Base-by-base conservation (phyloP, 495 filamentous ascomycete species). In the Terfezia claveryi region DNA sequence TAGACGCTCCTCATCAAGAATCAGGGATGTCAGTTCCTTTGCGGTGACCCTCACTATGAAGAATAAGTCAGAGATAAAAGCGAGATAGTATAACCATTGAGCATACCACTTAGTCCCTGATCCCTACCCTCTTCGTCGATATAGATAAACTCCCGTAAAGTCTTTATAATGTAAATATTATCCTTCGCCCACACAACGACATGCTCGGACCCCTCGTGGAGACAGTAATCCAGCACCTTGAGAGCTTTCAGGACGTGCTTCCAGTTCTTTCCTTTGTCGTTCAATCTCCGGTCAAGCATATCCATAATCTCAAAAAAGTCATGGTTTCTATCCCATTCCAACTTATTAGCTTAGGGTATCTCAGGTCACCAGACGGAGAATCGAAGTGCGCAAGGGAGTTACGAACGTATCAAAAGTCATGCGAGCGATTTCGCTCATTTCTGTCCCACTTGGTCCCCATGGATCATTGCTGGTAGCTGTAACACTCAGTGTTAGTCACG, bases 221-320 rank as follows among this genome's bases (percentile, higher is more conserved):
- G 74, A 71, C 87, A 94, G 69, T 99, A 99, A 69, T 99, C 92
- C 56, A 95, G 75, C 57, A 99, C 92, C 67, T 96, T 99, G 55
- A 99, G 71, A 32, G 88, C 91, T 71, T 99, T 99, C 54, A 99
- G 73, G 4, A 99, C 92, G 68, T 99, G 92, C 61, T 92, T 80
- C 92, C 92, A 99, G 68, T 99, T 99, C 75, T 94, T 99, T 62
- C 92, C 92, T 68, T 99, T 99, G 67, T 99, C 92, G 62, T 99
- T 99, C 62, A 99, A 73, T 57, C 92, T 83, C 74, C 96, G 96
- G 70, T 96, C 92, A 57, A 99, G 73, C 91, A 99, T 99, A 68
- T 96, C 92, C 81, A 99, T 94, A 62, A 99, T 94, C 65, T 99
- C 88, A 73, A 93, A 92, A 70, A 96, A 99, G 68, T 95, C 91